Conservation (phyloP, 345 rosid species). For the Erysimum cheiranthoides region DNA sequence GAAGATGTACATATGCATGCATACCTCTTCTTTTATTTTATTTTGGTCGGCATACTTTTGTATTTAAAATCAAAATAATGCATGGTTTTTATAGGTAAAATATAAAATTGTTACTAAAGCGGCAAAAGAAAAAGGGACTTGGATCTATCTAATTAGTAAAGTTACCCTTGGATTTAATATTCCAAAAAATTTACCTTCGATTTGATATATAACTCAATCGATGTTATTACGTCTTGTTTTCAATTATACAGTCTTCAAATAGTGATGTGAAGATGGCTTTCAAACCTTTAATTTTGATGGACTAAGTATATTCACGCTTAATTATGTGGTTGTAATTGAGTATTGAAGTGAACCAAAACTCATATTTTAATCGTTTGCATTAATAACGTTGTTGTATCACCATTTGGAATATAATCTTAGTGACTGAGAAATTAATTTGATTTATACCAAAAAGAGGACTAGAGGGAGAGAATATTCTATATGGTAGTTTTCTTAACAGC, state of each 20-base stretch:
- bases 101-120: constrained; percentile 10
- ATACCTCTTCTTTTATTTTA: not conserved
- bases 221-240: constrained; percentile 2
- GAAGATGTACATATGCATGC: not conserved
- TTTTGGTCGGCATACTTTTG: constrained; percentile 2
- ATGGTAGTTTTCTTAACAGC: constrained; percentile 42
- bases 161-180: constrained; percentile 20
- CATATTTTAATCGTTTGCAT: not conserved
- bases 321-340: not conserved
- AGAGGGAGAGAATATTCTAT: constrained; percentile 18
- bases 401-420: not conserved
- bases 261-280: no score
- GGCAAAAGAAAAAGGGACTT: constrained; percentile 17
- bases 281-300: not conserved
- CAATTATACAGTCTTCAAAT: no score
- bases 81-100: not conserved
- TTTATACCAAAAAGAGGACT: not conserved
- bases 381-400: not conserved
- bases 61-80: not conserved
- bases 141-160: constrained; percentile 24
- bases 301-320: not conserved
- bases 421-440: not conserved
- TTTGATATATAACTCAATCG: not conserved
- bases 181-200: not conserved
- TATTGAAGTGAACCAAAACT: not conserved